Conservation (phyloP, 805 yeast species). For the Brettanomyces nanus region DNA sequence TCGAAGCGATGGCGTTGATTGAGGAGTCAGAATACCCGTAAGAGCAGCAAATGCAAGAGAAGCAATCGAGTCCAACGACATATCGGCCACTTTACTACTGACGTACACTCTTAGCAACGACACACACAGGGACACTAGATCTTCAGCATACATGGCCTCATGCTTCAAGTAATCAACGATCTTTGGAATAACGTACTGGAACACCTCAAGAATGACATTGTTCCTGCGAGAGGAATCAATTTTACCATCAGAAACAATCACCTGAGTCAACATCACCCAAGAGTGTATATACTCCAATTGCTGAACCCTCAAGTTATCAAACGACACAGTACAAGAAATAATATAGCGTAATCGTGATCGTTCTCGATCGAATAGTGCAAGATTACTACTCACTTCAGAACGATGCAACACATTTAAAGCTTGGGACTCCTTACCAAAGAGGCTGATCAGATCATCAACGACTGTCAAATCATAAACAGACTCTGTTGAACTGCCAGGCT, state of each 20-base stretch:
- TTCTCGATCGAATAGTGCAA: slow-evolving; percentile 14
- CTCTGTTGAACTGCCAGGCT: neutral
- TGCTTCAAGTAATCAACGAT: slow-evolving; percentile 65
- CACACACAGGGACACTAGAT: slow-evolving; percentile 68
- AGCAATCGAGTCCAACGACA: slow-evolving; percentile 24
- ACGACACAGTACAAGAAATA: slow-evolving; percentile 38
- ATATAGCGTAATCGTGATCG: slow-evolving; percentile 27
- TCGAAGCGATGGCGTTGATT: slow-evolving; percentile 58
- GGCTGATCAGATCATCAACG: slow-evolving; percentile 24
- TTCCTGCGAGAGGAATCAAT: slow-evolving; percentile 37
- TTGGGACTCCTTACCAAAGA: slow-evolving; percentile 20
- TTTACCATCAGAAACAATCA: slow-evolving; percentile 58
- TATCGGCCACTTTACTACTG: slow-evolving; percentile 42
- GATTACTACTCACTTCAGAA: slow-evolving; percentile 10
- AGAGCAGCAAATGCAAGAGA: slow-evolving; percentile 47
- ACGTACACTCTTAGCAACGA: slow-evolving; percentile 34
- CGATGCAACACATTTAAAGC: slow-evolving; percentile 19
- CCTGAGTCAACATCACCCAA: slow-evolving; percentile 77
- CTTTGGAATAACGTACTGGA: slow-evolving; percentile 69
- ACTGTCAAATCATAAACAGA: slow-evolving; percentile 35
- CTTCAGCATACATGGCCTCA: slow-evolving; percentile 63
- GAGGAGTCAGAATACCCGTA: slow-evolving; percentile 63
- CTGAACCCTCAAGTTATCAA: slow-evolving; percentile 36
- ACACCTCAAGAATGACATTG: slow-evolving; percentile 64
- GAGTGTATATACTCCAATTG: slow-evolving; percentile 64